Percentiles rank a stretch among this genome's conserved stretches.
Conservation (phyloP, 176 grass and related monocot genomes). For the Miscanthus lutarioriparius region DNA sequence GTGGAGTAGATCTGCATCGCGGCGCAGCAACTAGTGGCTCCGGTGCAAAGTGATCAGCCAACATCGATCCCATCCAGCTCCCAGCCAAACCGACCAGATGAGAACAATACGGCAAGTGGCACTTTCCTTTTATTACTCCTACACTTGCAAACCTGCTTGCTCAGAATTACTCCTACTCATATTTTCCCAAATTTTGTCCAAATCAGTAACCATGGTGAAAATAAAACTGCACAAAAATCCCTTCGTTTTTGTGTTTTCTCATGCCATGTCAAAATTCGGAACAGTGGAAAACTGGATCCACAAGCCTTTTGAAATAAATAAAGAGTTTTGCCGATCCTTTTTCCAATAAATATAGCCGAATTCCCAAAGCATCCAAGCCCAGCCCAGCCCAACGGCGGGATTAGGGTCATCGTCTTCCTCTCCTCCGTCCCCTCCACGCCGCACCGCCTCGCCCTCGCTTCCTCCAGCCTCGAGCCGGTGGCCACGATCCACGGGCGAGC, state of each 20-base stretch:
- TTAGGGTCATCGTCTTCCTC: not conserved
- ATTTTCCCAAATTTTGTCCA: not conserved
- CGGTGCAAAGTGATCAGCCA: not conserved
- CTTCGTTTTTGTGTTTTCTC: not conserved
- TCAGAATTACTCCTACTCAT: not conserved
- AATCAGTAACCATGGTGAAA: not conserved
- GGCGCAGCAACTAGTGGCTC: not conserved
- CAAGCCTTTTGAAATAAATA: no score
- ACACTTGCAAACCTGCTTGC: not conserved
- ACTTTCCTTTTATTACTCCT: not conserved
- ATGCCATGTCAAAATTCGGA: not conserved
- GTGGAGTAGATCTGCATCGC: slow-evolving; percentile 11
- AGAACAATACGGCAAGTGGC: not conserved
- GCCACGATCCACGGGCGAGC: not conserved
- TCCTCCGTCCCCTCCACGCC: not conserved
- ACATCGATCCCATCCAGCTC: not conserved
- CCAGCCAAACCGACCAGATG: not conserved
- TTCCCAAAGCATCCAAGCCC: not conserved
- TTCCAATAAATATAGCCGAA: not conserved
- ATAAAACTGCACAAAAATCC: not conserved
- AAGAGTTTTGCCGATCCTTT: not conserved
- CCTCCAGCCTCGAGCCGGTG: not conserved
- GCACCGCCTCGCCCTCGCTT: not conserved
- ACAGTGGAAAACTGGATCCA: not conserved
- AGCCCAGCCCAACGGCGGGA: not conserved